Evolutionary conservation across 768 basidiomycete genomes (phyloP).

Genomic region (Pisolithus tinctorius): DNA sequence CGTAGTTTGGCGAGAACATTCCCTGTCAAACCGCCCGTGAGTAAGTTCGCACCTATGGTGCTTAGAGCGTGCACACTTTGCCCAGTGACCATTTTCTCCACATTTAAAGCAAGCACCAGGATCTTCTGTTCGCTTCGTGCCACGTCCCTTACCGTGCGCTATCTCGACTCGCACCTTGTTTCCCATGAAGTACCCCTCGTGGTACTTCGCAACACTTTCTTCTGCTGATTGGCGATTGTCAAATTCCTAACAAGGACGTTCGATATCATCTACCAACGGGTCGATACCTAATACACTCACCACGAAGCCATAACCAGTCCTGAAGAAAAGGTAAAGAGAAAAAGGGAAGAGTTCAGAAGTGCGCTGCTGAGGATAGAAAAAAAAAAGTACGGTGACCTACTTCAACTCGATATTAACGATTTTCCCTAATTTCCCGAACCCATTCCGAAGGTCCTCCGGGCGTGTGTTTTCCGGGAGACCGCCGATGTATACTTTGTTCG

Average conservation of each 20-base stretch:
- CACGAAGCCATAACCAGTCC: conserved; percentile 86
- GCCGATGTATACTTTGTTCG: conserved; percentile 91
- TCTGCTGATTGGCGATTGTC: conserved; percentile 75
- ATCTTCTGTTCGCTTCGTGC: conserved; percentile 76
- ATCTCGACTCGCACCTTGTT: conserved; percentile 86
- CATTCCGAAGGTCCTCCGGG: conserved; percentile 76
- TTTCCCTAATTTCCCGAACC: conserved; percentile 79
- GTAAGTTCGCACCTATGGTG: conserved; percentile 1
- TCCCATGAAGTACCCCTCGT: conserved; percentile 88
- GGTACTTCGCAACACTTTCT: conserved; percentile 81
- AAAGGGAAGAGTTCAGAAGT: conserved; percentile 6
- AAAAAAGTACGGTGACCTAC: conserved; percentile 40
- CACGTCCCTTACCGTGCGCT: conserved; percentile 77
- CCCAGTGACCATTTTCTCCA: conserved; percentile 84
- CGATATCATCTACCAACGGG: conserved; percentile 2
- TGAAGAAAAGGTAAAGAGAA: conserved; percentile 22
- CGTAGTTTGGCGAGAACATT: conserved; percentile 56
- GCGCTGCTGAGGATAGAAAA: conserved; percentile 1
- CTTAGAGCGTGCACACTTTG: conserved; percentile 47
- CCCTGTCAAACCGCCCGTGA: conserved; percentile 35
- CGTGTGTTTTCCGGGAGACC: conserved; percentile 84
- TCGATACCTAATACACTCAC: conserved; percentile 38
- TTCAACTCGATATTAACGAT: conserved; percentile 78
- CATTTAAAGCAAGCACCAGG: conserved; percentile 88
- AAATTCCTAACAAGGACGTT: conserved; percentile 56